phyloP scores from a whole-genome alignment of 331 rosid genomes.

The Arachis monticola region DNA sequence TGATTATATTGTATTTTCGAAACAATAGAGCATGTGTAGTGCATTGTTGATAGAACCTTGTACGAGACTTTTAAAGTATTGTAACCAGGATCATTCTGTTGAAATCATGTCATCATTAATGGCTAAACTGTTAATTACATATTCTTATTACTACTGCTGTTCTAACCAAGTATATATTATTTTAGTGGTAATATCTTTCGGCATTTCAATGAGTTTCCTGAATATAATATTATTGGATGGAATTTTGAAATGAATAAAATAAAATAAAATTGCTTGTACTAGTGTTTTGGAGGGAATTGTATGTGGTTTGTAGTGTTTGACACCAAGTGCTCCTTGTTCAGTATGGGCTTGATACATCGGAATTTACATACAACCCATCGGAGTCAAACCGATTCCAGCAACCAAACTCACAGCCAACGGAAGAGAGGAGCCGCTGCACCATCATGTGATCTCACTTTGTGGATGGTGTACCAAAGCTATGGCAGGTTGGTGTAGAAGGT shows the following conservation, averaged over 20 bases:
- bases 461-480: conserved; percentile 31
- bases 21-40: conserved; percentile 8
- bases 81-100: conserved; percentile 28
- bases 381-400: conserved; percentile 82
- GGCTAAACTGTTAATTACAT: background rate
- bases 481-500: conserved; percentile 37
- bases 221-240: too few species aligned
- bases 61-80: conserved; percentile 19
- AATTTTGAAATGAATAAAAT: too few species aligned
- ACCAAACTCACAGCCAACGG: conserved; percentile 74
- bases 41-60: conserved; percentile 1
- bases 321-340: conserved; percentile 34
- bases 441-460: conserved; percentile 65
- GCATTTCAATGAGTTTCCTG: too few species aligned
- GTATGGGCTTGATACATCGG: conserved; percentile 83
- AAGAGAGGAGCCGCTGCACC: conserved; percentile 88
- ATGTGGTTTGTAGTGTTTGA: conserved; percentile 39
- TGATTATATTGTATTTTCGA: conserved; percentile 20
- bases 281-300: background rate
- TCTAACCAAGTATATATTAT: too few species aligned
- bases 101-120: conserved; percentile 25
- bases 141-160: too few species aligned
- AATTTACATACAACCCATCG: conserved; percentile 94
- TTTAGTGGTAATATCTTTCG: too few species aligned
- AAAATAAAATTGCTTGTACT: too few species aligned